These are phyloP conservation scores for Lepidium campestre DNA, from an alignment of 441 rosid species.

Conservation along the genomic window DNA sequence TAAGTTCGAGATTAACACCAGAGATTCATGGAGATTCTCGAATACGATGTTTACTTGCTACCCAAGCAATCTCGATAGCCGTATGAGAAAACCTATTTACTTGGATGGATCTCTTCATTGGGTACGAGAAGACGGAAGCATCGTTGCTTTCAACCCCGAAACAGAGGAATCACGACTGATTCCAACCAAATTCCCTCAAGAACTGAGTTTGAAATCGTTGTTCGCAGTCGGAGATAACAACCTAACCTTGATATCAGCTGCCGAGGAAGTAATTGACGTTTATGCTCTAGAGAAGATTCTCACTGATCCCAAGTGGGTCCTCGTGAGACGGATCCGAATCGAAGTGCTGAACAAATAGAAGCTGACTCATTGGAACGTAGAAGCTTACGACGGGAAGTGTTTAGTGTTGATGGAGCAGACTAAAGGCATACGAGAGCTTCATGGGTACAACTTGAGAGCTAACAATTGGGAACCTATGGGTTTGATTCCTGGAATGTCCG, in stretches of 20 bases:
- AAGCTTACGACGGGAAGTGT: too few relatives aligned
- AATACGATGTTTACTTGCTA: background rate
- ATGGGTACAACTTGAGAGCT: background rate
- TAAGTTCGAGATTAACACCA: background rate
- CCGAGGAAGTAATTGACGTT: background rate
- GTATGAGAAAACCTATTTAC: background rate
- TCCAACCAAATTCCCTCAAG: background rate
- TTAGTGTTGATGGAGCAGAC: too few relatives aligned
- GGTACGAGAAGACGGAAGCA: constrained; percentile 2
- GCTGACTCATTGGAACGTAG: too few relatives aligned
- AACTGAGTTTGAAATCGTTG: background rate
- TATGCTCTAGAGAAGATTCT: background rate
- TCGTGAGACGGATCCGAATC: background rate
- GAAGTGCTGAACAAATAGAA: background rate
- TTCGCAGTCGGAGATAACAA: background rate
- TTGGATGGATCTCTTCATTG: background rate
- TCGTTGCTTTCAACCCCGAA: background rate
- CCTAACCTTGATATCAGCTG: background rate
- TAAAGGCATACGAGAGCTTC: too few relatives aligned
- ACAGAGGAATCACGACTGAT: background rate
- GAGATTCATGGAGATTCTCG: background rate
- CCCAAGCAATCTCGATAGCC: background rate
- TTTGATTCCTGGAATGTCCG: background rate
- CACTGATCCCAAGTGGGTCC: background rate
- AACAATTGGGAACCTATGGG: background rate